phyloP scores from a whole-genome alignment of 495 filamentous ascomycete genomes.

The Penicillium roqueforti region DNA sequence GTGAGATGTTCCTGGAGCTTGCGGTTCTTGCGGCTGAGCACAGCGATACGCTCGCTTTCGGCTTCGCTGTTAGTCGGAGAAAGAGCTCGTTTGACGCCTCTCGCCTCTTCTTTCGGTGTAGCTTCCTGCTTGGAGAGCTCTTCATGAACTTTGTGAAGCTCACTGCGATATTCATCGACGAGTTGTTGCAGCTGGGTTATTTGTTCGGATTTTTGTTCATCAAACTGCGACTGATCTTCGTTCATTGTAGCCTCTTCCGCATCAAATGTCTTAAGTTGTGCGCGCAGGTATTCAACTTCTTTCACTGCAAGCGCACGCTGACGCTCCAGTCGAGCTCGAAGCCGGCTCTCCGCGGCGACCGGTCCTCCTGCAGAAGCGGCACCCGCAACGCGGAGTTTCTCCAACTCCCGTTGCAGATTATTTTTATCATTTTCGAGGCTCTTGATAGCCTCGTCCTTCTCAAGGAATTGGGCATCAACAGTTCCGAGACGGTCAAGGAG shows the following conservation, averaged over 20 bases:
- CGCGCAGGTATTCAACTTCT: constrained; percentile 90
- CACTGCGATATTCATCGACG: constrained; percentile 82
- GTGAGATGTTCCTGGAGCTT: constrained; percentile 74
- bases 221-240: constrained; percentile 59
- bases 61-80: constrained; percentile 63
- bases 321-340: constrained; percentile 71
- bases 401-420: constrained; percentile 58
- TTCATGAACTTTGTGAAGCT: constrained; percentile 67
- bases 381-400: constrained; percentile 53
- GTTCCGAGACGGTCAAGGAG: constrained; percentile 73
- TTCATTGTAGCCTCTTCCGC: constrained; percentile 84
- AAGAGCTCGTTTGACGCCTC: constrained; percentile 39
- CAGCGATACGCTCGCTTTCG: constrained; percentile 73
- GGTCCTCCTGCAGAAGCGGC: constrained; percentile 32
- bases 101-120: constrained; percentile 31
- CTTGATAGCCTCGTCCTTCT: constrained; percentile 75
- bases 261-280: constrained; percentile 87
- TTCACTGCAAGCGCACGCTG: constrained; percentile 81
- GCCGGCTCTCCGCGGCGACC: constrained; percentile 46
- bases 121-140: constrained; percentile 65
- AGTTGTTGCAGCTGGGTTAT: constrained; percentile 79
- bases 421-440: constrained; percentile 64
- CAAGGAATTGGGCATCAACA: constrained; percentile 70
- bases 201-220: constrained; percentile 69
- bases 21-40: constrained; percentile 77